Conservation (phyloP, 2,329 filamentous ascomycete species). For the Pestalotiopsis sp. region DNA sequence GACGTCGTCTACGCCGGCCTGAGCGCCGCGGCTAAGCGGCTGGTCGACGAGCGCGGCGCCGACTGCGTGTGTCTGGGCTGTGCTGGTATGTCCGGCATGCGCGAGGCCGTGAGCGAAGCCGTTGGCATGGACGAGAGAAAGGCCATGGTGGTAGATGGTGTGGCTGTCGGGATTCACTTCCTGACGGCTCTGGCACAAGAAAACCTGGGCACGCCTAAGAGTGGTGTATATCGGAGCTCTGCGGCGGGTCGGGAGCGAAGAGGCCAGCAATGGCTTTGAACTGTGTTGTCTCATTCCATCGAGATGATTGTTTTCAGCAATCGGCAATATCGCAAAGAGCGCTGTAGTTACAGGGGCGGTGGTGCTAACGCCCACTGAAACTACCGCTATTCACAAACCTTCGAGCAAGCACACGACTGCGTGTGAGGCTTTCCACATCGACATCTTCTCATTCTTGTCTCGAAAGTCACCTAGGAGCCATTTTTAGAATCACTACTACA, state of each 20-base stretch:
- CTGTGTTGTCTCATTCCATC: too few species aligned
- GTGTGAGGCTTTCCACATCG: too few species aligned
- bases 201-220: conserved; percentile 47
- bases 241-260: conserved; percentile 33
- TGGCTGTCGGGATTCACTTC: conserved; percentile 49
- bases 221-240: conserved; percentile 44
- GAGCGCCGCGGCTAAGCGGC: conserved; percentile 37
- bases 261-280: conserved; percentile 42
- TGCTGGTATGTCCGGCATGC: conserved; percentile 51
- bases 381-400: too few species aligned
- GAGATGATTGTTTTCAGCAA: not conserved
- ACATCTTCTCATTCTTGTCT: too few species aligned
- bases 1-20: conserved; percentile 42
- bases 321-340: not conserved
- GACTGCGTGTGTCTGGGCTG: conserved; percentile 46
- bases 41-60: conserved; percentile 35
- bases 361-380: not conserved
- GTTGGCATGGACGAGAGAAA: conserved; percentile 43
- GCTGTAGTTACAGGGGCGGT: not conserved
- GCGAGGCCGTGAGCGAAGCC: conserved; percentile 45
- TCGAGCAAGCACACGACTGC: too few species aligned
- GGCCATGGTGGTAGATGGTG: conserved; percentile 53
- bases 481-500: too few species aligned
- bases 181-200: conserved; percentile 47
- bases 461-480: too few species aligned